These are phyloP conservation scores for Microbotryum silenes-acaulis DNA, from an alignment of 1,284 basidiomycete species.

Conservation along the genomic window DNA sequence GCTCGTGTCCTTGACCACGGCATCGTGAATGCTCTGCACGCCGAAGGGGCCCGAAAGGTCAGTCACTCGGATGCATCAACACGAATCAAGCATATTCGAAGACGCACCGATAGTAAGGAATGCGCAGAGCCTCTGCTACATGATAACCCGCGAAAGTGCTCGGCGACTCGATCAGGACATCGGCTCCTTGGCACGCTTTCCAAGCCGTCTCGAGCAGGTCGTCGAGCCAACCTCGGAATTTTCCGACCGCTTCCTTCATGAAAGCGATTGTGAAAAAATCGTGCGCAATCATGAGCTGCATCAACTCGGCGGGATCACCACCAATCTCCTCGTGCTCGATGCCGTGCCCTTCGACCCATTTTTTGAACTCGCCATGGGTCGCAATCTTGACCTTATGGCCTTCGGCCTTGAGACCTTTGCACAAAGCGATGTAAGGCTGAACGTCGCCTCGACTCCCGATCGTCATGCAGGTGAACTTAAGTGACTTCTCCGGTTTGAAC, in stretches of 20 bases:
- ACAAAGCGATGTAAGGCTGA: slow-evolving; percentile 69
- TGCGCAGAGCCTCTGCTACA: slow-evolving; percentile 84
- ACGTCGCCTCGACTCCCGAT: slow-evolving; percentile 64
- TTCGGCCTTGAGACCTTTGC: slow-evolving; percentile 82
- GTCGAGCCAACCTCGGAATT: slow-evolving; percentile 91
- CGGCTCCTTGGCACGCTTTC: slow-evolving; percentile 89
- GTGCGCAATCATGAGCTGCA: slow-evolving; percentile 76
- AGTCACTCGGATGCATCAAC: background rate
- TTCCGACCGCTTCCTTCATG: slow-evolving; percentile 72
- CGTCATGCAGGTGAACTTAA: slow-evolving; percentile 85
- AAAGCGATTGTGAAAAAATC: slow-evolving; percentile 94
- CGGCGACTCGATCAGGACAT: slow-evolving; percentile 88
- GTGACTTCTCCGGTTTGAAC: slow-evolving; percentile 74
- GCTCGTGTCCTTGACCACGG: slow-evolving; percentile 62
- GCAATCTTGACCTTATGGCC: slow-evolving; percentile 79
- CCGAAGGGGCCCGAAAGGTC: background rate
- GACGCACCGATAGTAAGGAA: slow-evolving; percentile 84
- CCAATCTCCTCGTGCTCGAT: slow-evolving; percentile 91
- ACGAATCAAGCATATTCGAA: slow-evolving; percentile 31
- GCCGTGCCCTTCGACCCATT: slow-evolving; percentile 83
- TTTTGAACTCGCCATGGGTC: slow-evolving; percentile 86
- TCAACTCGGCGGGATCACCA: slow-evolving; percentile 89
- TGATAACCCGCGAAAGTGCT: slow-evolving; percentile 99
- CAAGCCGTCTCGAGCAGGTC: slow-evolving; percentile 87
- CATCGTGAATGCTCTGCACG: slow-evolving; percentile 60